Evolutionary conservation across 768 basidiomycete genomes (phyloP).

Genomic region (Russula emetica): DNA sequence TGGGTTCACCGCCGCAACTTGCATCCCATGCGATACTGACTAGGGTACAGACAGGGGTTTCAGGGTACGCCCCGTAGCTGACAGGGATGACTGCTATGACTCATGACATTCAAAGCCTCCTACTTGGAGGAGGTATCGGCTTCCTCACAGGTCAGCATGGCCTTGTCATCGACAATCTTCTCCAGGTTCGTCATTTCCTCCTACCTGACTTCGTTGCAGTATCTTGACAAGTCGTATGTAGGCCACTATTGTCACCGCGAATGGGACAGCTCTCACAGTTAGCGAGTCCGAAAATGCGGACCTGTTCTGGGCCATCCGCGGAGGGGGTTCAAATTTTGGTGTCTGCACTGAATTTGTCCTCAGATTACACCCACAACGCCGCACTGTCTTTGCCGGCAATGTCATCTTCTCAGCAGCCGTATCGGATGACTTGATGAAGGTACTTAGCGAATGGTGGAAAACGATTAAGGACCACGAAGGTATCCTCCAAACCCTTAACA

Average conservation of each 20-base stretch:
- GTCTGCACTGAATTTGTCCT: constrained; percentile 49
- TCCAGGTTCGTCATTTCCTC: constrained; percentile 28
- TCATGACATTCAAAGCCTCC: constrained; percentile 36
- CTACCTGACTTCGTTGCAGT: constrained; percentile 27
- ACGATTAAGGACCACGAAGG: constrained; percentile 39
- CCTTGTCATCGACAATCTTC: constrained; percentile 47
- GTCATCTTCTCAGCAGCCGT: constrained; percentile 36
- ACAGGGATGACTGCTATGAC: not conserved
- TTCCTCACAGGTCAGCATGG: constrained; percentile 44
- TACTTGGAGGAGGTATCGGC: constrained; percentile 55
- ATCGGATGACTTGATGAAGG: constrained; percentile 31
- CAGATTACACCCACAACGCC: constrained; percentile 47
- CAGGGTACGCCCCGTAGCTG: constrained; percentile 39
- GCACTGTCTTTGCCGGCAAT: constrained; percentile 45
- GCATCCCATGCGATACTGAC: not conserved
- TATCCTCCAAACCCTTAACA: constrained; percentile 36
- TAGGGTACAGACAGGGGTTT: constrained; percentile 44
- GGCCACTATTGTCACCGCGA: constrained; percentile 45
- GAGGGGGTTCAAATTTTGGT: constrained; percentile 53
- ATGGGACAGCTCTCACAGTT: constrained; percentile 39
- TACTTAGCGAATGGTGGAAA: constrained; percentile 37
- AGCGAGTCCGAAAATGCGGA: constrained; percentile 36
- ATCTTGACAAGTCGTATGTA: constrained; percentile 21
- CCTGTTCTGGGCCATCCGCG: constrained; percentile 52
- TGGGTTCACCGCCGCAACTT: not conserved